Conservation (phyloP, 257 asterid species). For the Gentiana straminea region DNA sequence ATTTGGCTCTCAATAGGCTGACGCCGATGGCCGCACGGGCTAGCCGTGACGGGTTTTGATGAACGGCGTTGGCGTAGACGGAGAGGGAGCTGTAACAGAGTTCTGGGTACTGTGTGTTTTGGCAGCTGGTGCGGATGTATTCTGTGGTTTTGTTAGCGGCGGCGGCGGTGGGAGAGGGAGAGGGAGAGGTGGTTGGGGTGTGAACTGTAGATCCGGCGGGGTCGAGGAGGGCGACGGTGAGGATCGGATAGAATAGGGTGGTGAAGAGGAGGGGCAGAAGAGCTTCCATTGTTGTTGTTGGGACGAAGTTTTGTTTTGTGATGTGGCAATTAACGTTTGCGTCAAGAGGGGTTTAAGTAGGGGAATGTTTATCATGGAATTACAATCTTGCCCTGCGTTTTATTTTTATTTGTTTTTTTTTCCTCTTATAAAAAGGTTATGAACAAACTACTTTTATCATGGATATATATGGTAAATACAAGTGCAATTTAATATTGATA, state of each 20-base stretch:
- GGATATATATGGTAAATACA: no score
- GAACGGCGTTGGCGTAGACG: conserved; percentile 39
- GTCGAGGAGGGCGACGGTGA: conserved; percentile 13
- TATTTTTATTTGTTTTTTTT: not conserved
- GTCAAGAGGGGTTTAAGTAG: conserved; percentile 1
- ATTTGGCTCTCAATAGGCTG: conserved; percentile 42
- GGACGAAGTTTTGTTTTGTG: not conserved
- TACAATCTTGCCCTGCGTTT: conserved; percentile 3
- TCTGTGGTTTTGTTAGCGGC: conserved; percentile 20
- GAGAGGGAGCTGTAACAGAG: conserved; percentile 55
- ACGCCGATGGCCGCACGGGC: conserved; percentile 52
- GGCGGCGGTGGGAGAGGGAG: conserved; percentile 6
- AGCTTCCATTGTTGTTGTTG: conserved; percentile 5
- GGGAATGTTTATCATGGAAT: not conserved
- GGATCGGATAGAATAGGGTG: conserved; percentile 9
- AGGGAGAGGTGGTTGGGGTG: conserved; percentile 1
- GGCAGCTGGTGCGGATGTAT: conserved; percentile 63
- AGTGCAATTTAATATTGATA: no score
- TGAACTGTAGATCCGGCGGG: conserved; percentile 16
- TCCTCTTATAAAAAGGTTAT: not conserved
- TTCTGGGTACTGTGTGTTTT: conserved; percentile 47
- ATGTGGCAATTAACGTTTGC: not conserved
- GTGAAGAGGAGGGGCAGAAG: conserved; percentile 10
- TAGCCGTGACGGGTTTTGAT: conserved; percentile 45
- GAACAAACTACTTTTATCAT: not conserved